Evolutionary conservation across 345 rosid genomes (phyloP), one percentile per base, ranked within the genome.

Genomic region (Arabis alpina): DNA sequence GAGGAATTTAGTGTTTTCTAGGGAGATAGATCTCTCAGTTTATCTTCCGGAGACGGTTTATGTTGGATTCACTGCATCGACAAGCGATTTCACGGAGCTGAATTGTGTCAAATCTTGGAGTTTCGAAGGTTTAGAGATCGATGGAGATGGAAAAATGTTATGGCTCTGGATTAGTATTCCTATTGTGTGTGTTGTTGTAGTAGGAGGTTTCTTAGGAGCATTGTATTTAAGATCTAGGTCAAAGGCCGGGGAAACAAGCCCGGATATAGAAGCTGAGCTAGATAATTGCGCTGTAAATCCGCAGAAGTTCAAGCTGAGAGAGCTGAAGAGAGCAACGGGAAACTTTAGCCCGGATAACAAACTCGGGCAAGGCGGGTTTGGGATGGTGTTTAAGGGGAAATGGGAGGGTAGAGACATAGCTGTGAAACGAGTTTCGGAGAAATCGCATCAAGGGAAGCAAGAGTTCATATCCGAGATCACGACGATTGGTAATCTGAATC

Each of bases 281-380:
- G 40, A 66, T 44, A 75, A 71, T 14, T 83, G 78, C 3, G 74
- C 68, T 15, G n/a, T 50, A 2, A 91, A 85, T 28, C 97, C 93
- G 0, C 52, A 50, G 64, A 91, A 83, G 81, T 87, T 87, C 65
- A 55, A 51, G 50, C 64, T 86, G 15, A 80, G 73, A 43, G 87
- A 86, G 56, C 75, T 89, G 3, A 83, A 72, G 68, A 82, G 71
- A 9, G 93, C 90, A 8, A 91, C 97, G 0, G 74, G 80, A 2
- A 79, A 78, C 15, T 91, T 91, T 72, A 70, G 64, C 70, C 52
- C 55, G 0, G 81, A 73, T 64, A 77, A 85, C 77, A 83, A 85
- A 80, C 88, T 87, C 0, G 97, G 92, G 3, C 80, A 82, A 79
- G 96, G 97, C 0, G 88, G 96, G 1, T 91, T 89, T 25, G 97